Conservation (phyloP, 2,329 filamentous ascomycete genomes). For the Myriosclerotinia curreyana region DNA sequence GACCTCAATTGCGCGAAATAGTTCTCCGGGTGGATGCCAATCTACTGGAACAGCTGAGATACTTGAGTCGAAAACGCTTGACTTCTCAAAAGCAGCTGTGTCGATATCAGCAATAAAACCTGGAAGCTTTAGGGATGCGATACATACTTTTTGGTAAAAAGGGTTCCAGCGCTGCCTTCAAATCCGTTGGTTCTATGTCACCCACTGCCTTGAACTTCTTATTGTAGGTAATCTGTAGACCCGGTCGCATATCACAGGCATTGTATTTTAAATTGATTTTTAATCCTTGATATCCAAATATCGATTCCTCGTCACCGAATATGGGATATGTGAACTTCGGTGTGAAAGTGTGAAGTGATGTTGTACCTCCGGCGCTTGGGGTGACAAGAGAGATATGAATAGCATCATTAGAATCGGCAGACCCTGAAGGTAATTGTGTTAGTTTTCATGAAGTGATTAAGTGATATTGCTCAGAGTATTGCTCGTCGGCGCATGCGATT, state of each 20-base stretch:
- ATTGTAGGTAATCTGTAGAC: slow-evolving; percentile 66
- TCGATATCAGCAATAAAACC: slow-evolving; percentile 2
- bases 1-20: slow-evolving; percentile 61
- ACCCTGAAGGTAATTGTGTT: slow-evolving; percentile 31
- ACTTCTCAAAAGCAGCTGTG: slow-evolving; percentile 64
- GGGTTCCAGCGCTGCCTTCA: slow-evolving; percentile 52
- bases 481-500: slow-evolving; percentile 5
- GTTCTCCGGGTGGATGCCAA: slow-evolving; percentile 72
- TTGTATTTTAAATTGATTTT: slow-evolving; percentile 69
- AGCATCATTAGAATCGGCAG: slow-evolving; percentile 47
- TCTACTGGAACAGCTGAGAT: slow-evolving; percentile 46
- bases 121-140: slow-evolving; percentile 12
- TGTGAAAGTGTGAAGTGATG: slow-evolving; percentile 66
- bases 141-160: slow-evolving; percentile 65
- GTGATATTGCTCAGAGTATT: background rate
- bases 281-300: slow-evolving; percentile 85
- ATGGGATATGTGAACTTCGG: slow-evolving; percentile 88
- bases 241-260: slow-evolving; percentile 72
- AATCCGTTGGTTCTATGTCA: slow-evolving; percentile 66
- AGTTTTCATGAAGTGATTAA: background rate
- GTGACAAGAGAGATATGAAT: slow-evolving; percentile 59
- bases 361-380: slow-evolving; percentile 49
- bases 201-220: slow-evolving; percentile 69
- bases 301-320: slow-evolving; percentile 87
- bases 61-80: slow-evolving; percentile 58